Percentiles rank a stretch among this genome's conserved stretches.
Evolutionary conservation across 2,329 filamentous ascomycete genomes (phyloP).

Genomic region (Ceratocystiopsis minuta): DNA sequence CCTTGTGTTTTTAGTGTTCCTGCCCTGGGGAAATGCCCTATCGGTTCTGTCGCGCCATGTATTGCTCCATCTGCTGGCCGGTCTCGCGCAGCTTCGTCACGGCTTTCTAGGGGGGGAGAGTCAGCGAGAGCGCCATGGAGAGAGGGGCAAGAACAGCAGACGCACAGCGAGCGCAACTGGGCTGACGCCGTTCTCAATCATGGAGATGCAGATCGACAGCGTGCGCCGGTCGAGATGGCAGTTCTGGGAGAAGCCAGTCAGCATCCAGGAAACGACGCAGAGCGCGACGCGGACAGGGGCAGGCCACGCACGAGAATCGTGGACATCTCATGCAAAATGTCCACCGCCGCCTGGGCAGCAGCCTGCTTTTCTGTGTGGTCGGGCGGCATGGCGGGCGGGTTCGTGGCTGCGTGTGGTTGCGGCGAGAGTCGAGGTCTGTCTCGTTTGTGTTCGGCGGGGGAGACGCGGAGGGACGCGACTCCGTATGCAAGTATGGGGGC

Average conservation of each 20-base stretch:
- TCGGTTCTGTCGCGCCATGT: conserved; percentile 13
- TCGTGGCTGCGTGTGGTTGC: too few relatives aligned
- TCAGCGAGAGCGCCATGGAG: too few relatives aligned
- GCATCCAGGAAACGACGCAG: not conserved
- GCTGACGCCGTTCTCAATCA: conserved; percentile 95
- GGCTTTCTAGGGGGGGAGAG: conserved; percentile 29
- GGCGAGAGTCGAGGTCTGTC: too few relatives aligned
- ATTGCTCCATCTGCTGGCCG: conserved; percentile 30
- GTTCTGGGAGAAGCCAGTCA: conserved; percentile 40
- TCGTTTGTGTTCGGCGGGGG: too few relatives aligned
- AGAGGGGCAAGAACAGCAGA: too few relatives aligned
- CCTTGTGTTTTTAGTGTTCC: too few relatives aligned
- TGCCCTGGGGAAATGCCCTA: not conserved
- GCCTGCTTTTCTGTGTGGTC: conserved; percentile 48
- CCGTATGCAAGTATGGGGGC: too few relatives aligned
- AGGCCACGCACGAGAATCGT: conserved; percentile 56
- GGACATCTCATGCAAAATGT: conserved; percentile 70
- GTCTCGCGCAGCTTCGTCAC: conserved; percentile 42
- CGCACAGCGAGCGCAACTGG: conserved; percentile 85
- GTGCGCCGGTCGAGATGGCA: conserved; percentile 82
- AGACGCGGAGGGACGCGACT: too few relatives aligned
- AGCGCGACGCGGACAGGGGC: not conserved
- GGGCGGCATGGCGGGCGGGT: conserved; percentile 14
- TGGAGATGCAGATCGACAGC: conserved; percentile 82
- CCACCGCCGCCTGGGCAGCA: conserved; percentile 65